Evolutionary conservation across 2,329 filamentous ascomycete genomes (phyloP).

Genomic region (Neurospora crassa): DNA sequence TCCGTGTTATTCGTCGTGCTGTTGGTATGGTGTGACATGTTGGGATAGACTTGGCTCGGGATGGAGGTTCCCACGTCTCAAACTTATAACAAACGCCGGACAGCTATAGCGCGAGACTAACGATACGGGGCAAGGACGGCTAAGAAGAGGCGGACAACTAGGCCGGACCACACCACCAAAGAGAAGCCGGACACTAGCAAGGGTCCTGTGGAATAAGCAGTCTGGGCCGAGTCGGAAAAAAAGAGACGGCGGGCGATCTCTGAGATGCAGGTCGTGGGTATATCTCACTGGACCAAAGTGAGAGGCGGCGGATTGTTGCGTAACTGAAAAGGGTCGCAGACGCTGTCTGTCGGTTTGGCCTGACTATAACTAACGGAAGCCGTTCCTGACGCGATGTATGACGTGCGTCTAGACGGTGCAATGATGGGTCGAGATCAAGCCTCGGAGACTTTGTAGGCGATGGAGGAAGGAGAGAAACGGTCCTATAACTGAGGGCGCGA

Average conservation of each 20-base stretch:
- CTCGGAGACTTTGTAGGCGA: background rate
- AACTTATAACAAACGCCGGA: background rate
- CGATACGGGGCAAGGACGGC: background rate
- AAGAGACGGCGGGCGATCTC: background rate
- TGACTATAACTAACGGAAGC: background rate
- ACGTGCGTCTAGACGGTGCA: background rate
- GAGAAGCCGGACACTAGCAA: background rate
- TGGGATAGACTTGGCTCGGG: background rate
- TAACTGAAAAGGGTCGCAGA: background rate
- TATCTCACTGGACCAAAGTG: background rate
- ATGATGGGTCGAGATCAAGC: background rate
- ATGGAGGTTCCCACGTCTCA: background rate
- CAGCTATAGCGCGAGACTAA: background rate
- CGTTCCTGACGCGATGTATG: background rate
- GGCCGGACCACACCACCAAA: background rate
- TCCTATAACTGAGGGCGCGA: background rate
- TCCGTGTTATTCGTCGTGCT: slow-evolving; percentile 26
- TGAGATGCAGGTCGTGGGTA: background rate
- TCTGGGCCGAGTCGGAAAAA: background rate
- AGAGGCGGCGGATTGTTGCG: background rate
- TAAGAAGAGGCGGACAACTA: background rate
- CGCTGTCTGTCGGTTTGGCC: background rate
- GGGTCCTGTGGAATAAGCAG: background rate
- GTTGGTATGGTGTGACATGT: background rate
- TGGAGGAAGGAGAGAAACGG: background rate